phyloP scores from a whole-genome alignment of 2,329 filamentous ascomycete genomes.

The Fusarium siculi region DNA sequence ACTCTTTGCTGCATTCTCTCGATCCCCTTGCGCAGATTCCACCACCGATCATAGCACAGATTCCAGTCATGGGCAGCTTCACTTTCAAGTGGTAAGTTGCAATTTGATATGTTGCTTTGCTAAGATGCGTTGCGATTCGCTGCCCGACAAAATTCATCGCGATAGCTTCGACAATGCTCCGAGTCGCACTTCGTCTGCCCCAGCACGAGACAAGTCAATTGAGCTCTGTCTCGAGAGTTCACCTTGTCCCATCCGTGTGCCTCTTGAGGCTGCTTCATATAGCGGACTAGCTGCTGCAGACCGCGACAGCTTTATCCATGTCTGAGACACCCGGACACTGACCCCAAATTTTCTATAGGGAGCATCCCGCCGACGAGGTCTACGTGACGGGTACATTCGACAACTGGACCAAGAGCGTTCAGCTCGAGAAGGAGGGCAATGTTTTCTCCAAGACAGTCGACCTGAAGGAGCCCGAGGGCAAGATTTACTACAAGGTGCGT shows the following conservation, averaged over 20 bases:
- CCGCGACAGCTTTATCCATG: constrained; percentile 18
- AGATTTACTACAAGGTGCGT: constrained; percentile 94
- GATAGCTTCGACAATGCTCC: neutral
- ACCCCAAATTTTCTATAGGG: constrained; percentile 65
- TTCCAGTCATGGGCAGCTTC: constrained; percentile 70
- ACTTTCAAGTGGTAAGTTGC: constrained; percentile 75
- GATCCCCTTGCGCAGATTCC: constrained; percentile 22
- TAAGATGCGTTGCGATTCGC: constrained; percentile 12
- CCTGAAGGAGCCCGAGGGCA: constrained; percentile 72
- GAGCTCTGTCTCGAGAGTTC: constrained; percentile 26
- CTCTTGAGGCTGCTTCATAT: constrained; percentile 16
- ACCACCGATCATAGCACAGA: constrained; percentile 28
- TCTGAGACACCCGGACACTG: constrained; percentile 41
- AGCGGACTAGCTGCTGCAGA: constrained; percentile 13
- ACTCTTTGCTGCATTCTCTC: constrained; percentile 21
- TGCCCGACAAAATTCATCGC: constrained; percentile 16
- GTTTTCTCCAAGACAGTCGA: constrained; percentile 84
- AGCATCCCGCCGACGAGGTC: constrained; percentile 84
- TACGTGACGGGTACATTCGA: constrained; percentile 97
- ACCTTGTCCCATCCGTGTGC: neutral
- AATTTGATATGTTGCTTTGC: constrained; percentile 1
- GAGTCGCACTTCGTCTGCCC: constrained; percentile 16
- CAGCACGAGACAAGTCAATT: constrained; percentile 17
- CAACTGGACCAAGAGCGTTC: constrained; percentile 87
- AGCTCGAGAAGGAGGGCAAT: constrained; percentile 79